phyloP scores from a whole-genome alignment of 169 alveolate genomes.

The Plasmodium gaboni region DNA sequence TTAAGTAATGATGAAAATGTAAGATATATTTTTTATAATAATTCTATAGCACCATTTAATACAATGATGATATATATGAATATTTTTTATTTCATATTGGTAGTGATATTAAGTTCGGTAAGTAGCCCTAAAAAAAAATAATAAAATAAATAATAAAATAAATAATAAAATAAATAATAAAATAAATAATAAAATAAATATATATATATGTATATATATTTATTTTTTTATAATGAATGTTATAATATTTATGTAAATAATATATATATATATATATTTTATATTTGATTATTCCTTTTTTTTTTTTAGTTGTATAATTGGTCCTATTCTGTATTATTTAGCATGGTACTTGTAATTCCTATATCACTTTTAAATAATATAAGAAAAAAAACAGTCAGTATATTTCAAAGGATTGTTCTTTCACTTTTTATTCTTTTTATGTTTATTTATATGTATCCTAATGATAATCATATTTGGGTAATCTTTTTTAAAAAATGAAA shows the following conservation, averaged over 20 bases:
- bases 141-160: background rate
- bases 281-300: background rate
- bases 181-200: constrained; percentile 1
- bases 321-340: constrained; percentile 60
- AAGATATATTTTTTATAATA: constrained; percentile 40
- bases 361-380: constrained; percentile 56
- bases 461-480: constrained; percentile 57
- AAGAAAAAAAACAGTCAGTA: constrained; percentile 9
- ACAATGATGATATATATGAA: constrained; percentile 49
- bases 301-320: constrained; percentile 63
- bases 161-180: background rate
- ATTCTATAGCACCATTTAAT: constrained; percentile 54
- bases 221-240: background rate
- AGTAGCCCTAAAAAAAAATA: background rate
- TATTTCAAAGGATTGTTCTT: constrained; percentile 14
- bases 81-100: constrained; percentile 54
- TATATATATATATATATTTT: background rate
- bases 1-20: constrained; percentile 28
- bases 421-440: constrained; percentile 27
- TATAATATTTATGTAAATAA: too few relatives aligned
- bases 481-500: background rate
- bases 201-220: background rate
- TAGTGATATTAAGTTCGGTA: constrained; percentile 59
- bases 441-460: constrained; percentile 43
- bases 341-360: constrained; percentile 39